Evolutionary conservation across 768 basidiomycete genomes (phyloP), one percentile per base, ranked within the genome.

Genomic region (Rhodosporidiobolus sp.): DNA sequence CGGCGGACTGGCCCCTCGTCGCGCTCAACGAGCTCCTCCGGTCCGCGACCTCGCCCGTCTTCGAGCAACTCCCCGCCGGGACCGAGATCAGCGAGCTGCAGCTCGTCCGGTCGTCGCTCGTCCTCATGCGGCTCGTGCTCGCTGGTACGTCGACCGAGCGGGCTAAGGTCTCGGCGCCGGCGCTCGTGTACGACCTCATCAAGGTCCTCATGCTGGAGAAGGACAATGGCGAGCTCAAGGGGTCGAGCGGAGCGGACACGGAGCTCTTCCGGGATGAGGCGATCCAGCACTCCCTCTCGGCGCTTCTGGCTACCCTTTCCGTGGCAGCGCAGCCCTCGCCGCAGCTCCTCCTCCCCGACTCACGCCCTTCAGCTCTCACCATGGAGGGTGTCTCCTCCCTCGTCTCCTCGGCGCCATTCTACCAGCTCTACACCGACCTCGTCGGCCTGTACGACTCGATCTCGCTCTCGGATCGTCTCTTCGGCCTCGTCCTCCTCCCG

Each of bases 121-220:
- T 88, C 22, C 81, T 94, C n/a, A 71, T 67, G 63, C 30, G 63
- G 12, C 11, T 66, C 52, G 38, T 66, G 16, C 8, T 16, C 35
- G n/a, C 26, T 0, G n/a, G 19, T 28, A 8, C 49, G 49, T 32
- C 26, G 24, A 83, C 85, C 3, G 14, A 1, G 0, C 16, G 5
- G 22, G 17, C 20, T 1, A 28, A 17, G 48, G 35, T 60, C 28
- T 38, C 45, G 30, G 16, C 67, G 38, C 19, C 73, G 22, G 20
- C n/a, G 73, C 82, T 85, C 2, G 83, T 90, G 9, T 89, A 94
- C 76, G 86, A 85, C 28, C 89, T 92, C 74, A 94, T 96, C 91
- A 91, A 91, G 75, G 87, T 96, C 24, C 93, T 92, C 81, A 94
- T 96, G 93, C 86, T 98, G 38, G 94, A 98, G 80, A 91, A 95